Evolutionary conservation across 805 yeast genomes (phyloP).

Genomic region (Soucietia sequanensis): DNA sequence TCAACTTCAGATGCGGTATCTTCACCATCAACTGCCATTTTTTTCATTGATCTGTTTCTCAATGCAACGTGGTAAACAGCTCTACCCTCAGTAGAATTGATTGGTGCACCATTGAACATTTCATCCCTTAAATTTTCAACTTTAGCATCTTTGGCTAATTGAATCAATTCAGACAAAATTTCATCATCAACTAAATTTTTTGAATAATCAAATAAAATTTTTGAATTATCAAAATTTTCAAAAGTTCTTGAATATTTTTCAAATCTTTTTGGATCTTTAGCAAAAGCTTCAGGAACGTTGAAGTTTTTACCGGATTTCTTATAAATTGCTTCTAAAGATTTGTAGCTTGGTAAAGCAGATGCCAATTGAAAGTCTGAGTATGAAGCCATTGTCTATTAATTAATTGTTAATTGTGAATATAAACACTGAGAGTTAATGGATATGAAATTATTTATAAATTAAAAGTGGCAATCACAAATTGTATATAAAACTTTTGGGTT

Average conservation of each 20-base stretch:
- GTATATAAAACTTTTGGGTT: too few relatives aligned
- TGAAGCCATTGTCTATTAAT: constrained; percentile 1
- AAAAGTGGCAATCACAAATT: too few relatives aligned
- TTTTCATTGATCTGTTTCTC: constrained; percentile 84
- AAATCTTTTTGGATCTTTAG: constrained; percentile 71
- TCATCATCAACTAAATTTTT: constrained; percentile 91
- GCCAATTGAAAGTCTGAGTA: constrained; percentile 49
- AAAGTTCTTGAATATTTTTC: constrained; percentile 74
- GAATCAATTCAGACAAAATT: constrained; percentile 61
- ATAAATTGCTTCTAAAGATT: constrained; percentile 67
- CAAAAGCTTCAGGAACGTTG: constrained; percentile 76
- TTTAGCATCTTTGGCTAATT: constrained; percentile 86
- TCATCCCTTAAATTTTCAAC: constrained; percentile 85
- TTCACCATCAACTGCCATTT: constrained; percentile 84
- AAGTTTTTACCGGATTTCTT: constrained; percentile 68
- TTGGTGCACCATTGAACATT: constrained; percentile 90
- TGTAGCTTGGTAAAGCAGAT: constrained; percentile 82
- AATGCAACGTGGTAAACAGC: constrained; percentile 97
- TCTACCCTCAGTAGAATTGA: constrained; percentile 93
- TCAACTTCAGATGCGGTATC: constrained; percentile 92
- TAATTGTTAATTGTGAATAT: too few relatives aligned
- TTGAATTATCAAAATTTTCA: constrained; percentile 80
- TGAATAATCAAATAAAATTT: constrained; percentile 91
- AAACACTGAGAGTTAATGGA: too few relatives aligned
- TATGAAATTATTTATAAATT: too few relatives aligned